Base-by-base conservation (phyloP, 345 rosid genomes). In the Gynandropsis gynandra region DNA sequence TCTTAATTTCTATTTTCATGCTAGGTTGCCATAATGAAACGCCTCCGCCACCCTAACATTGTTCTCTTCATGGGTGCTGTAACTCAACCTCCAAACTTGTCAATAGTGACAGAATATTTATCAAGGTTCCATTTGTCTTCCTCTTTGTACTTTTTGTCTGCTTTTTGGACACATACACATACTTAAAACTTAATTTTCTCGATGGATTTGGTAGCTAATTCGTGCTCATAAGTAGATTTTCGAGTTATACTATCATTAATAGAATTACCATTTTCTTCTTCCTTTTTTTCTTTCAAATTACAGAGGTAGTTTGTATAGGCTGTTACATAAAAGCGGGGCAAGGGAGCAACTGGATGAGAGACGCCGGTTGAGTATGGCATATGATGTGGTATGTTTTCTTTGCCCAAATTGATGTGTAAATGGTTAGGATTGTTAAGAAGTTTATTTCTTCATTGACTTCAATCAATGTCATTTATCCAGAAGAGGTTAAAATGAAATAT, bases 31-130 rank as follows among this genome's bases (percentile, higher is more conserved):
- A 85, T 93, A 66, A 93, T 93, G 99, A 93, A 88, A 73, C 83
- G 97, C 40, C 72, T 93, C 46, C 82, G 97, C 52, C 99, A 93
- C 77, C 99, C 99, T 63, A 93, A 93, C 63, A 93, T 93, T 62
- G 99, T 88, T 76, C 95, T 93, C 47, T 93, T 88, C 57, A 93
- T 93, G 99, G 99, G 99, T 16, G 99, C 97, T 0, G 99, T 93
- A 64, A 85, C 95, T 54, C 85, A 80, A 67, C 97, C 99, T 45
- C 97, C 97, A 34, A 85, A 85, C 69, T 75, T 93, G 74, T 88
- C 99, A 49, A 93, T 93, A 62, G 97, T 93, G 67, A 93, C 99
- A 31, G 99, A 88, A 66, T 93, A 93, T 74, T 72, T 93, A 54
- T 88, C 96, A 65, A 93, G 99, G 99, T 92, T 67, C 20, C 29